phyloP scores from a whole-genome alignment of 2,329 filamentous ascomycete species.

The Madurella mycetomatis region DNA sequence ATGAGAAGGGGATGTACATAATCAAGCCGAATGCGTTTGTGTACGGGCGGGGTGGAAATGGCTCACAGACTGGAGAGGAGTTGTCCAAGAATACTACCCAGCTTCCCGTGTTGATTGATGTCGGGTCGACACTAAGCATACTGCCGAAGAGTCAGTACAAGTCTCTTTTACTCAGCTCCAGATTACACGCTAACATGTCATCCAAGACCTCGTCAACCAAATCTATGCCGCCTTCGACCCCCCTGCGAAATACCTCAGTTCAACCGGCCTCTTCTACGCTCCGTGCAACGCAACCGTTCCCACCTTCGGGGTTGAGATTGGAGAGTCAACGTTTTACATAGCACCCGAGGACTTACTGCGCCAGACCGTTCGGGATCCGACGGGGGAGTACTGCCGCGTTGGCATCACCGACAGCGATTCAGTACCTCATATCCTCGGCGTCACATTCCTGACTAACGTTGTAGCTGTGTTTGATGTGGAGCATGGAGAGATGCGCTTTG shows the following conservation, averaged over 20 bases:
- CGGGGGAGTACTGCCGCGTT: conserved; percentile 26
- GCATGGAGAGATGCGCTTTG: conserved; percentile 30
- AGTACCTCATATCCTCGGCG: conserved; percentile 26
- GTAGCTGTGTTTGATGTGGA: conserved; percentile 32
- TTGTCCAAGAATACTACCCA: conserved; percentile 25
- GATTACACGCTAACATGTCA: not conserved
- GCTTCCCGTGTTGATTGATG: conserved; percentile 28
- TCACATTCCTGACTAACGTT: conserved; percentile 29
- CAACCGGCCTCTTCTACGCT: conserved; percentile 24
- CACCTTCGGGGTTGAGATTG: conserved; percentile 29
- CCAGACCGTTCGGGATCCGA: conserved; percentile 22
- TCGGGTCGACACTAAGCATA: conserved; percentile 26
- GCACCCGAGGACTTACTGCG: conserved; percentile 27
- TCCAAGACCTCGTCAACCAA: conserved; percentile 22
- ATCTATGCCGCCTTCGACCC: conserved; percentile 26
- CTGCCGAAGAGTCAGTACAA: conserved; percentile 25
- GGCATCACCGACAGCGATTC: conserved; percentile 25
- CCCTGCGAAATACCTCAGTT: conserved; percentile 20
- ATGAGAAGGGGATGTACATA: conserved; percentile 28
- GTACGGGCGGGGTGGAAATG: not conserved
- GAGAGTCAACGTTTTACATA: conserved; percentile 25
- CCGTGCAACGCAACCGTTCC: conserved; percentile 30
- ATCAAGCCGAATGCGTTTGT: conserved; percentile 27
- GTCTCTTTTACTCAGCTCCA: no score
- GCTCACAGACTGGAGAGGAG: not conserved